Base-by-base conservation (phyloP, 441 rosid genomes). In the Omphalea diandra region DNA sequence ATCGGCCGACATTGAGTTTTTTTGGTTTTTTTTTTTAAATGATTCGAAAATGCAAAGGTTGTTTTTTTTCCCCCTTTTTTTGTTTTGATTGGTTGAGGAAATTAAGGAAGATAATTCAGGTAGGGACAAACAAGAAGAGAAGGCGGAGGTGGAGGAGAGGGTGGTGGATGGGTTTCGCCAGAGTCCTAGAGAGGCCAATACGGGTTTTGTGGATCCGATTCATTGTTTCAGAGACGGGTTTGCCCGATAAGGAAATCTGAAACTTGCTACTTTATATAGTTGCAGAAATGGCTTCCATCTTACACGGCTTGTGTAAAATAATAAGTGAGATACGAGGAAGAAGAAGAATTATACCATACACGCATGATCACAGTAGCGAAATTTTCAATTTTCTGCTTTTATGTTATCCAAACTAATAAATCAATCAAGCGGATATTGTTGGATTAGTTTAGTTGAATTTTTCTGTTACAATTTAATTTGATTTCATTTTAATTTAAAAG, bases 71-170 rank as follows among this genome's bases (percentile, higher is more conserved):
- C 58, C 26, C 14, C 47, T 75, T 44, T n/a, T n/a, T n/a, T n/a
- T n/a, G n/a, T n/a, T n/a, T n/a, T n/a, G n/a, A n/a, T n/a, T n/a
- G n/a, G n/a, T n/a, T 47, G 12, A 32, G 17, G 46, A 46, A 41
- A 49, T 8, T 20, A 22, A 29, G 68, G 32, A 29, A 65, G 32
- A 7, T 24, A 27, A 6, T 49, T 81, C 71, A 90, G 78, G 97
- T 88, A 1, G 95, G 97, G 64, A 88, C 90, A 61, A 93, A 90
- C 75, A 93, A 80, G 80, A 90, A 90, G 75, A 88, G 87, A 68
- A 87, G 86, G 69, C 96, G 92, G 81, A 88, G 87, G 75, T 80
- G 80, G 80, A 88, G 89, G 60, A 86, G 85, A 72, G 82, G 86
- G 57, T 83, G 90, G 75, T 81, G 86, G 68, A 70, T 71, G 47